phyloP scores from a whole-genome alignment of 148 eudicot genomes.

The Fagopyrum homotropicum region DNA sequence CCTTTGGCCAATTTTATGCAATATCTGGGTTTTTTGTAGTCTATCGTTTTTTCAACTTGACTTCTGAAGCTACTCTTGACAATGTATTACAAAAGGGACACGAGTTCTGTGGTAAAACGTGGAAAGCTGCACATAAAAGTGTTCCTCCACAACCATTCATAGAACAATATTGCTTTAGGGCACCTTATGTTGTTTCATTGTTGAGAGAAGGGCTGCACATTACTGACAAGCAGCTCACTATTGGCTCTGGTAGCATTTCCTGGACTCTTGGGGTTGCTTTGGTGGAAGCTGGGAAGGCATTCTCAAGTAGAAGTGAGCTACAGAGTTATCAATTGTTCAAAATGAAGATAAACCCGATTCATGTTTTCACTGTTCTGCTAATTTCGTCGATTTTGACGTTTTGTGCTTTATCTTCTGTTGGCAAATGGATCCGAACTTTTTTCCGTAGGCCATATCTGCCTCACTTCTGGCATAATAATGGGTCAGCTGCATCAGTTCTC shows the following conservation, averaged over 20 bases:
- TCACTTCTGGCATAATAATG: constrained; percentile 56
- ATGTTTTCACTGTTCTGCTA: constrained; percentile 49
- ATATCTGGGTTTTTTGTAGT: constrained; percentile 98
- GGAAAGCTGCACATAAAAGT: constrained; percentile 81
- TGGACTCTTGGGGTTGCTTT: constrained; percentile 98
- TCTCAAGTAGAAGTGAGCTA: constrained; percentile 39
- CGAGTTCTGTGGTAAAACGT: constrained; percentile 61
- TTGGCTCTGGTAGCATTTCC: constrained; percentile 95
- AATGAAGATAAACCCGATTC: constrained; percentile 62
- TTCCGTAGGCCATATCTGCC: constrained; percentile 56
- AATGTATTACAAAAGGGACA: constrained; percentile 80
- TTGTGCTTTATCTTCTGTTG: constrained; percentile 51
- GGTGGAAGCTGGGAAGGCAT: constrained; percentile 85
- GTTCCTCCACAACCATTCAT: constrained; percentile 93
- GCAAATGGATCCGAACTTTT: constrained; percentile 56
- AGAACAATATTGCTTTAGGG: constrained; percentile 97
- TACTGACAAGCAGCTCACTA: constrained; percentile 51
- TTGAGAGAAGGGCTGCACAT: constrained; percentile 91
- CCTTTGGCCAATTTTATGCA: constrained; percentile 80
- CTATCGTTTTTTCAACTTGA: constrained; percentile 81
- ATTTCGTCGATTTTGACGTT: constrained; percentile 41
- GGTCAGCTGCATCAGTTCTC: constrained; percentile 47
- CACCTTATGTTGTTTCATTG: constrained; percentile 73
- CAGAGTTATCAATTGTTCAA: constrained; percentile 44
- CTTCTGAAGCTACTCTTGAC: constrained; percentile 72